These are phyloP conservation scores for Sporothrix curviconia DNA, from an alignment of 2,329 filamentous ascomycete genomes.

Conservation along the genomic window DNA sequence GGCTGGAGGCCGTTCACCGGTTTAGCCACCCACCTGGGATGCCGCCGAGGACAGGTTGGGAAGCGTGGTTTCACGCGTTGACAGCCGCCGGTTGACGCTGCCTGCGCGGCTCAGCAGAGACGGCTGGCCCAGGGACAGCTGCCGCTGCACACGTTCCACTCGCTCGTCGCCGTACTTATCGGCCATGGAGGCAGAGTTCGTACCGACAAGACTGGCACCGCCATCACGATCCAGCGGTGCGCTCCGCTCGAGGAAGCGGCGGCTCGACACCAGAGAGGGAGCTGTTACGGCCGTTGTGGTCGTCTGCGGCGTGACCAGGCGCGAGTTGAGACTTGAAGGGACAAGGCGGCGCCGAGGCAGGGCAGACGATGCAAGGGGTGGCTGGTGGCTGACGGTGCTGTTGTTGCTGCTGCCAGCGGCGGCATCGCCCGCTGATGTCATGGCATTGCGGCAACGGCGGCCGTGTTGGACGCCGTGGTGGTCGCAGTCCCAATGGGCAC, in stretches of 20 bases:
- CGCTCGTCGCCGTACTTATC: constrained; percentile 37
- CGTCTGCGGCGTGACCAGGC: constrained; percentile 36
- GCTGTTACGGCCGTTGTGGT: constrained; percentile 26
- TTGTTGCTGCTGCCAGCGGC: too few species aligned
- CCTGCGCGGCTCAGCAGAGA: constrained; percentile 37
- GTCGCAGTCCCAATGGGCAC: not conserved
- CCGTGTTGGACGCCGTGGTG: constrained; percentile 24
- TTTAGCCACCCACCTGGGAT: constrained; percentile 37
- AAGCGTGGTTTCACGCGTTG: constrained; percentile 38
- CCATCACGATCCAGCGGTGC: constrained; percentile 31
- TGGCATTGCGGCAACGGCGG: constrained; percentile 2
- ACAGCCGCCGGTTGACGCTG: constrained; percentile 34
- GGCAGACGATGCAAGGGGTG: constrained; percentile 34
- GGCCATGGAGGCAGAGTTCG: constrained; percentile 15
- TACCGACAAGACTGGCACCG: constrained; percentile 25
- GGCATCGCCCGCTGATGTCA: not conserved
- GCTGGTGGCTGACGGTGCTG: constrained; percentile 7
- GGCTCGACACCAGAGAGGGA: constrained; percentile 21
- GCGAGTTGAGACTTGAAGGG: constrained; percentile 42
- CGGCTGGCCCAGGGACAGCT: constrained; percentile 38
- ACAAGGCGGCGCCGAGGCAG: constrained; percentile 49
- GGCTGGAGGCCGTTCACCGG: constrained; percentile 31
- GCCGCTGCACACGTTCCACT: constrained; percentile 37
- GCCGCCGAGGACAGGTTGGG: constrained; percentile 33
- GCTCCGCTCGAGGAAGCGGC: constrained; percentile 45